Base-by-base conservation (phyloP, 2,329 filamentous ascomycete genomes). In the Verticillium isaacii region DNA sequence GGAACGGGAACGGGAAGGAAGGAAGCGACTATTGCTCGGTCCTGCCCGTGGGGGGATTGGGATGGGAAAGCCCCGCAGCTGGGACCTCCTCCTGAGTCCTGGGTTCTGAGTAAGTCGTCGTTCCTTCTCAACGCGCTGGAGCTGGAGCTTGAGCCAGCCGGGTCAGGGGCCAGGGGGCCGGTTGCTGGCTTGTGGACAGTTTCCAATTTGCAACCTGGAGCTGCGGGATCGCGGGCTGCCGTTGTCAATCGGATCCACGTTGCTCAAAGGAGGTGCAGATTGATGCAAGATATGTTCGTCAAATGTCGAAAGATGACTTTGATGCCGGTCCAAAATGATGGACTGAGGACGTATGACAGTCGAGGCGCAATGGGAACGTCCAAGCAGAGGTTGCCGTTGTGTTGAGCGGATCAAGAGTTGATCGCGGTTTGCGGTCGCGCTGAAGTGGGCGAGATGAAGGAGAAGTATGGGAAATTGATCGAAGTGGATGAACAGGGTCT, bases 1-100 rank as follows among this genome's bases (percentile, higher is more conserved):
- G 17, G 29, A 29, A 32, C 23, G 60, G 9, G 55, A 29, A 62
- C 62, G 57, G 60, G 60, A 56, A 50, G 29, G 29, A 6, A 29
- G 29, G 29, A 29, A 29, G 29, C 29, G 29, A 29, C 29, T 29
- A 29, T 29, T 29, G 29, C 29, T 29, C 29, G 5, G 29, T 29
- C 29, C 29, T 29, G 29, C 5, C 29, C 29, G 29, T 29, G 23
- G 25, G 25, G 41, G 9, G 19, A 25, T 23, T 19, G 41, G 12
- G 12, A 50, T 19, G 17, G 41, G 12, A 23, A 50, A 50, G 41
- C 41, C 41, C 41, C 41, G 41, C 41, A 23, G 41, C n/a, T 23
- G 41, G n/a, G n/a, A n/a, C 23, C n/a, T 50, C 19, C 9, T 23
- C 41, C n/a, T 2, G 19, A 7, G 14, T 15, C 12, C 37, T 41